Conservation (phyloP, 2,329 filamentous ascomycete species). For the Periconia sp. region DNA sequence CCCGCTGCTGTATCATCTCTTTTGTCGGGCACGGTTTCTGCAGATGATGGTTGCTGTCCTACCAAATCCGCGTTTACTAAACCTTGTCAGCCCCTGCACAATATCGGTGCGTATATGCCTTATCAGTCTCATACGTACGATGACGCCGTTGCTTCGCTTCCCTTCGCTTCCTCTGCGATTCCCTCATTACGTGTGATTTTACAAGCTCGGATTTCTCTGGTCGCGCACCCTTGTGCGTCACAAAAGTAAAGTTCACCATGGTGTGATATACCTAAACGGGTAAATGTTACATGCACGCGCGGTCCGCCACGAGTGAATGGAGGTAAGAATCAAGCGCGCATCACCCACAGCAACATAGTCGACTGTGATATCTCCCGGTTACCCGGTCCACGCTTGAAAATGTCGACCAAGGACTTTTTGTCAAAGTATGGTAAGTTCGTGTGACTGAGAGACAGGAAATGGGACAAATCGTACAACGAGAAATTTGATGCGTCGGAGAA, state of each 20-base stretch:
- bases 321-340: neutral
- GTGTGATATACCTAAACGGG: slow-evolving; percentile 7
- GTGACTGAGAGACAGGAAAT: no score
- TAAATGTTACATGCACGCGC: neutral
- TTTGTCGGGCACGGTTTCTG: no score
- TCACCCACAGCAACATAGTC: neutral
- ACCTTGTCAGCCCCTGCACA: neutral
- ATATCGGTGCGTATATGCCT: neutral
- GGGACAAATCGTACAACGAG: neutral
- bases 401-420: no score
- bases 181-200: slow-evolving; percentile 27
- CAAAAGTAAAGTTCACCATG: slow-evolving; percentile 24
- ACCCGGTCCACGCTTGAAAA: no score
- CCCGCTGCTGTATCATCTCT: no score
- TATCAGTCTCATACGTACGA: slow-evolving; percentile 7
- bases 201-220: slow-evolving; percentile 21
- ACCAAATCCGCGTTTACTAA: no score
- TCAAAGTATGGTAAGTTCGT: no score
- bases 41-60: no score
- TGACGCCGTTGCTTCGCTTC: slow-evolving; percentile 17
- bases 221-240: slow-evolving; percentile 23
- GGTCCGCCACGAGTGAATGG: neutral
- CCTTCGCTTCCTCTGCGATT: slow-evolving; percentile 21
- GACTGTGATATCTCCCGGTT: no score
- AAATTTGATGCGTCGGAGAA: no score